A percentile compares a stretch with the other conserved stretches of the same genome.
Evolutionary conservation across 164 flowering plant species (phyloP).

Genomic region (Vitis rotundifolia): DNA sequence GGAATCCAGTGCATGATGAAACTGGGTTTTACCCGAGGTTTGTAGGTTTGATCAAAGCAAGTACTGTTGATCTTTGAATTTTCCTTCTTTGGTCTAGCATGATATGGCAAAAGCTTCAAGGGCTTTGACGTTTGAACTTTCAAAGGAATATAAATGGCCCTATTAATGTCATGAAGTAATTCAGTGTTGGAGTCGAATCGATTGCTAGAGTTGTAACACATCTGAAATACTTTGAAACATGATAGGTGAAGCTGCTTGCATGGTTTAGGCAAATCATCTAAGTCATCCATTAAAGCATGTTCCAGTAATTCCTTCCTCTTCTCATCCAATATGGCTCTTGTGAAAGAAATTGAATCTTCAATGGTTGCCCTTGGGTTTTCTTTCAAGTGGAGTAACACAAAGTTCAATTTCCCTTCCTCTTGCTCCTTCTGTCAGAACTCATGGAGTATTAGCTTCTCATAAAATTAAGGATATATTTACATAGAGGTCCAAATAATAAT

Average conservation of each 20-base stretch:
- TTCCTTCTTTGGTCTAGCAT: background rate
- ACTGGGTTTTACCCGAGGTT: too few relatives aligned
- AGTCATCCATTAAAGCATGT: constrained; percentile 31
- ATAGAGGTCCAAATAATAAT: too few relatives aligned
- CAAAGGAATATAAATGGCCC: constrained; percentile 37
- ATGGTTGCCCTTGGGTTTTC: constrained; percentile 32
- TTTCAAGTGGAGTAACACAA: constrained; percentile 27
- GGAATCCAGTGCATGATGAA: too few relatives aligned
- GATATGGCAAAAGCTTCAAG: background rate
- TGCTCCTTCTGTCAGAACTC: constrained; percentile 38
- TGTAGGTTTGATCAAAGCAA: too few relatives aligned
- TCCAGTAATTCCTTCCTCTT: constrained; percentile 36
- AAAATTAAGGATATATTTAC: too few relatives aligned
- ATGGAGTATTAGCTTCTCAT: too few relatives aligned
- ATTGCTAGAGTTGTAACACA: constrained; percentile 43
- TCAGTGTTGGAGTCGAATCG: constrained; percentile 29
- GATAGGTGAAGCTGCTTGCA: constrained; percentile 31
- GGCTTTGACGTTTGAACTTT: background rate
- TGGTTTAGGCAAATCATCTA: constrained; percentile 18
- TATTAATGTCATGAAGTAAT: constrained; percentile 31
- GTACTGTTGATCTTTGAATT: too few relatives aligned
- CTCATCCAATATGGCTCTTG: constrained; percentile 21
- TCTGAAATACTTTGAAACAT: constrained; percentile 38
- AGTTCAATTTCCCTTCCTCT: constrained; percentile 39
- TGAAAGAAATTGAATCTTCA: constrained; percentile 29